Base-by-base conservation (phyloP, 1,284 basidiomycete species). In the Mycosarcoma mackinlayi region DNA sequence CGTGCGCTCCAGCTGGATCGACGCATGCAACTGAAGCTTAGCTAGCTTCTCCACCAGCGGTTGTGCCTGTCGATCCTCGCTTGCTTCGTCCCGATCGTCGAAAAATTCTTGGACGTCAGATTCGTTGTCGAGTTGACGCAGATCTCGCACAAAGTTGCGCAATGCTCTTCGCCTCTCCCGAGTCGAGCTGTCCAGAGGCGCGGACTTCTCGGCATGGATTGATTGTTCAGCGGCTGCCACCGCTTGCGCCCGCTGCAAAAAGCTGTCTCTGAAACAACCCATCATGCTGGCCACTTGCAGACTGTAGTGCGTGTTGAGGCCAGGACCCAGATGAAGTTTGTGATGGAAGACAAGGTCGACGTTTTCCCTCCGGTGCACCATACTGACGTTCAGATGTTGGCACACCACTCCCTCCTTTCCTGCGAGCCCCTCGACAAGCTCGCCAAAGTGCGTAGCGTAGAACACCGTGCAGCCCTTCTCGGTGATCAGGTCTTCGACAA, bases 401-500 rank as follows among this genome's bases (percentile, higher is more conserved):
- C 62, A 58, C 6, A 58, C 52, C 19, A 66, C 55, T 6, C 67
- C 59, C 3, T 57, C 60, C 28, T 66, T 58, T 10, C 54, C 46
- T 3, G 48, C 49, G 11, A 77, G 27, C 4, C 66, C 65, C 25
- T 67, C 55, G 33, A 61, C 57, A 4, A 78, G 63, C 35, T 75
- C 65, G 37, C 61, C 67, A 58, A 83, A 87, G 70, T 79, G 94
- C 86, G 94, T 97, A 6, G 92, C 90, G 78, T 97, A 98, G 83
- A 96, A 91, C 2, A 91, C 90, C 69, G 90, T 91, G 10, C 89
- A 86, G 91, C 94, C 59, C 11, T 38, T 48, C 9, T 52, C 28
- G 11, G 64, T 84, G 28, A 96, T 89, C 54, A 98, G 86, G 38
- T 88, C 88, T 81, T 98, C 94, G 0, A 92, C 92, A 57, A 98